Evolutionary conservation across 352 stramenopile species (phyloP), one percentile per base, ranked within the genome.

Genomic region (Phytophthora pinifolia): DNA sequence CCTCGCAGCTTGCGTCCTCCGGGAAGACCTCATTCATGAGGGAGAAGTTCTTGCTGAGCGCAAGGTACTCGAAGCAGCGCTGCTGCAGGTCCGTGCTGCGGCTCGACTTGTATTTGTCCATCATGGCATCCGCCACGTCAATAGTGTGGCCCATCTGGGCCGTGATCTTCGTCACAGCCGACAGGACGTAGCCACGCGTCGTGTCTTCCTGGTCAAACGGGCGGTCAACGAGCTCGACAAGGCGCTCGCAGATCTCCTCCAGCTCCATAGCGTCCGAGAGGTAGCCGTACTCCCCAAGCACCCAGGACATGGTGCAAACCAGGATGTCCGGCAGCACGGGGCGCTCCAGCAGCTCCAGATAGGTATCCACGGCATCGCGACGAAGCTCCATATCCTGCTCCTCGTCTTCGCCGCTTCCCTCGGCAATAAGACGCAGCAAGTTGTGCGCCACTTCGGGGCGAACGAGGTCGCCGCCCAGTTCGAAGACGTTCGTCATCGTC

Each of bases 211-310:
- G 65, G 67, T 89, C 72, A 49, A 91, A 91, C 33, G 76, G 87
- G 27, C 72, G 83, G 46, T 95, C 83, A 17, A 97, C 91, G 29
- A 99, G 74, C 30, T 93, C 83, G 62, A 97, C 98, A 25, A 99
- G 83, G 7, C 93, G 83, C 53, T 98, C 83, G 46, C 97, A 92
- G 43, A 99, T 97, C 57, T 97, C 88, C 36, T 98, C 90, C 10
- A 99, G 74, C 37, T 92, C 82, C 72, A 96, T 96, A 15, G 76
- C 79, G 5, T 97, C 89, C 15, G 92, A 97, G 32, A 99, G 78
- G 68, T 99, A 99, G 14, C 91, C 97, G 72, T 99, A 99, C 83
- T 99, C 97, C 37, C 98, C 98, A 35, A 99, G 86, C 27, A 98
- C 93, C 97, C 97, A 99, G 5, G 97, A 86, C 83, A 99, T 98